Evolutionary conservation across 2,329 filamentous ascomycete species (phyloP).

Genomic region (Aureobasidium sp.): DNA sequence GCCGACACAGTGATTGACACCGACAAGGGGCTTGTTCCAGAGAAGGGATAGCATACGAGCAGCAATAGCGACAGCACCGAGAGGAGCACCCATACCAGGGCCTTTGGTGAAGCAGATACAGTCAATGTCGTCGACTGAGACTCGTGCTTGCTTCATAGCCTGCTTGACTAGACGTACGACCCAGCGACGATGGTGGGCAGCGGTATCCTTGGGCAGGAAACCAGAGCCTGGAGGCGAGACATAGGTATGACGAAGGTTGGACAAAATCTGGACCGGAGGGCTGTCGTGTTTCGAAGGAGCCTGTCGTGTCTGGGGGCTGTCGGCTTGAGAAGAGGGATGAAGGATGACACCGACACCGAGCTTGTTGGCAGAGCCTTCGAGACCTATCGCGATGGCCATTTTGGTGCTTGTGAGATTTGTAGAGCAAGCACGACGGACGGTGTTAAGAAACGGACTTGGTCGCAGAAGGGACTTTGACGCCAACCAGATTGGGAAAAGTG

Average conservation of each 20-base stretch:
- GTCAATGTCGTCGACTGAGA: conserved; percentile 60
- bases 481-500: background rate
- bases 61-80: conserved; percentile 77
- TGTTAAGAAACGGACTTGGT: conserved; percentile 3
- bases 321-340: conserved; percentile 48
- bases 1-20: conserved; percentile 96
- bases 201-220: conserved; percentile 94
- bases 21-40: conserved; percentile 82
- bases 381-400: conserved; percentile 55
- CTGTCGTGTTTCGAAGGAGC: conserved; percentile 19
- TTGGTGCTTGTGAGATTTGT: background rate
- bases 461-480: background rate
- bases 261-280: conserved; percentile 60
- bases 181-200: conserved; percentile 79
- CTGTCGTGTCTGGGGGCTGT: conserved; percentile 18
- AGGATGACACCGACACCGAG: conserved; percentile 87
- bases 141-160: conserved; percentile 62
- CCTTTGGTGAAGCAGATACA: conserved; percentile 95
- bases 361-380: conserved; percentile 97
- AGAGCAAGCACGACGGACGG: background rate
- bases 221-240: conserved; percentile 84
- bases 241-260: conserved; percentile 93
- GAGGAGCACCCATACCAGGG: conserved; percentile 90
- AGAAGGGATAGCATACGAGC: conserved; percentile 74
- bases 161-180: conserved; percentile 73